These are phyloP conservation scores for Eucalyptus tenuipes DNA, from an alignment of 345 rosid species.

Conservation along the genomic window DNA sequence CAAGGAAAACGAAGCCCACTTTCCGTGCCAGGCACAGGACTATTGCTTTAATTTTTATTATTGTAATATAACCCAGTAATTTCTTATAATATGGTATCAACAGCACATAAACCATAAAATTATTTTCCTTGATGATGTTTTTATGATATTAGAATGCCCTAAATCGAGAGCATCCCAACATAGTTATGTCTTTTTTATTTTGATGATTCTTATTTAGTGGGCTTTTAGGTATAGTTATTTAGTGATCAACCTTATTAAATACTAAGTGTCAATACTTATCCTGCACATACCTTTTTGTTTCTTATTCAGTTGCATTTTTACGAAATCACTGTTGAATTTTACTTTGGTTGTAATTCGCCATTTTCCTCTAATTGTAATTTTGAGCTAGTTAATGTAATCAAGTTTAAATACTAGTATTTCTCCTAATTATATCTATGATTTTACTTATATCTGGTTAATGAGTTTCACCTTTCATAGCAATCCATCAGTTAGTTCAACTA, in stretches of 20 bases:
- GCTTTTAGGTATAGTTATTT: neutral
- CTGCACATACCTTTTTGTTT: neutral
- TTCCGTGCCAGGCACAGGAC: neutral
- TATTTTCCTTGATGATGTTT: neutral
- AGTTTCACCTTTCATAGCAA: neutral
- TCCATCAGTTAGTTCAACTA: neutral
- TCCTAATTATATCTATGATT: neutral
- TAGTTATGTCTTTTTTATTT: neutral
- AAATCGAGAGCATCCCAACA: neutral
- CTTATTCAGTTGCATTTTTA: neutral
- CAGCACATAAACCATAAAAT: neutral
- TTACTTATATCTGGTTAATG: neutral
- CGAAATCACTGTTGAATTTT: neutral
- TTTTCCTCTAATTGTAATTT: neutral
- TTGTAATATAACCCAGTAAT: neutral
- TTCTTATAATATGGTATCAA: neutral
- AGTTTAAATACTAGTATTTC: neutral
- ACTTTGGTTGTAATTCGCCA: neutral
- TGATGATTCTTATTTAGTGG: neutral
- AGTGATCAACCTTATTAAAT: neutral
- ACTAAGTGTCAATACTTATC: neutral
- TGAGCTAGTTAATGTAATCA: neutral
- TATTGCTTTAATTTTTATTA: neutral
- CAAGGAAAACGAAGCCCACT: neutral
- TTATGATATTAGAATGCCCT: neutral